These are phyloP conservation scores for Pseudohalonectria lignicola DNA, from an alignment of 2,329 filamentous ascomycete species.

Conservation along the genomic window DNA sequence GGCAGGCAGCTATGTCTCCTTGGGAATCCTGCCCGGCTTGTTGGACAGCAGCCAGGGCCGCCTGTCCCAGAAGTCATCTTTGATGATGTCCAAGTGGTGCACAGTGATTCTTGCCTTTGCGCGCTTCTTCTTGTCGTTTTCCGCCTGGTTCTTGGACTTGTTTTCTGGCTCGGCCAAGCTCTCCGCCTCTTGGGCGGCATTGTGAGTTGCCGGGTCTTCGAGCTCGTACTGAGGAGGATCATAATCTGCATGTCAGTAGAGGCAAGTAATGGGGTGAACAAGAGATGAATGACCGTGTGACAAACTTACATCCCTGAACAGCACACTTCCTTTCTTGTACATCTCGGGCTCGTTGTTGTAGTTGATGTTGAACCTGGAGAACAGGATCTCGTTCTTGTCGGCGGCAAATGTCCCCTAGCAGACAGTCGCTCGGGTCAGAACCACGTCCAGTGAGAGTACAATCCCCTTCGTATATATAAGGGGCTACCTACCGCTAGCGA, in stretches of 20 bases:
- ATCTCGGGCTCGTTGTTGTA: conserved; percentile 96
- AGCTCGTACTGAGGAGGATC: conserved; percentile 51
- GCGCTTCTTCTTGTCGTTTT: conserved; percentile 72
- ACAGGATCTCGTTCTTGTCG: conserved; percentile 95
- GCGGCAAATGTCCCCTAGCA: conserved; percentile 65
- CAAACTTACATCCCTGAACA: conserved; percentile 64
- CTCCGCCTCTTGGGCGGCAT: conserved; percentile 33
- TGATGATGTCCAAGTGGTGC: conserved; percentile 88
- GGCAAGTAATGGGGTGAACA: neutral
- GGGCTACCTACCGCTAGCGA: conserved; percentile 53
- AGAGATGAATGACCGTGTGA: neutral
- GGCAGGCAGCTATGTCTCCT: conserved; percentile 30
- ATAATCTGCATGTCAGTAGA: neutral
- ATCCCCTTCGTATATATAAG: neutral
- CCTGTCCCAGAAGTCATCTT: conserved; percentile 84
- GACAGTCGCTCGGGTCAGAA: neutral
- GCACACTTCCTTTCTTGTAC: conserved; percentile 83
- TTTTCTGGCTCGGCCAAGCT: conserved; percentile 38
- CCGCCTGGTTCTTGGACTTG: conserved; percentile 67
- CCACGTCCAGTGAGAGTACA: neutral
- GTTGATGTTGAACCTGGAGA: conserved; percentile 80
- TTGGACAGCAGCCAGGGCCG: conserved; percentile 76
- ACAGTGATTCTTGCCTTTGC: conserved; percentile 72
- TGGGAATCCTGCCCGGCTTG: conserved; percentile 60
- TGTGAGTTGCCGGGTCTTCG: conserved; percentile 42